Evolutionary conservation across 352 stramenopile genomes (phyloP), one percentile per base, ranked within the genome.

Genomic region (Globisporangium rhizosaccharum): DNA sequence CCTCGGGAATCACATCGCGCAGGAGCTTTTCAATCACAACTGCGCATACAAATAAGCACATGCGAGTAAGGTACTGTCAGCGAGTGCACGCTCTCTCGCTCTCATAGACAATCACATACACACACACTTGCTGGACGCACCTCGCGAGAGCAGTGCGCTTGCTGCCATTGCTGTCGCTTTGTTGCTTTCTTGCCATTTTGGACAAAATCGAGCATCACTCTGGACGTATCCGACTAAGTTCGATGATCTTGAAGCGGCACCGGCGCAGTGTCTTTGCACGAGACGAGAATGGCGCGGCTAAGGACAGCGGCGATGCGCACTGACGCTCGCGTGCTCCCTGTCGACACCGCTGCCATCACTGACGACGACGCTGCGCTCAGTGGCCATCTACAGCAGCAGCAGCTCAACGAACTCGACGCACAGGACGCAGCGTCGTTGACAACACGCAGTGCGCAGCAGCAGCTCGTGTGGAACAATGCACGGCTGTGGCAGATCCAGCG

Each of bases 1-100:
- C 62, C 48, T 86, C 68, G 11, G 74, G 72, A 18, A 85, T 60
- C 45, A 75, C 81, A 17, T 90, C 78, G 0, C 69, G 75, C 56
- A 90, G 57, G 54, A 85, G 57, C 62, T 81, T 76, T 53, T 76
- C 65, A 8, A 80, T 69, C 49, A 67, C 45, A 14, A 57, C 64
- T 70, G 14, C 36, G 23, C 23, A 33, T 14, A 17, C 28, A 53
- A 11, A 20, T 17, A 41, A 8, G 20, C 18, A 30, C 56, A 51
- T 10, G 14, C 15, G 36, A 8, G n/a, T n/a, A 28, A 50, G 15
- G 33, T 2, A 23, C 10, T 15, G 25, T 39, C 33, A 39, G 33
- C 33, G 9, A 39, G 33, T 39, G 33, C 33, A 11, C 7, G 33
- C 7, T 39, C 30, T 4, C 4, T 36, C 33, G 9, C 9, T 39